Base-by-base conservation (phyloP, 2,329 filamentous ascomycete species). In the Ascochyta koolunga region DNA sequence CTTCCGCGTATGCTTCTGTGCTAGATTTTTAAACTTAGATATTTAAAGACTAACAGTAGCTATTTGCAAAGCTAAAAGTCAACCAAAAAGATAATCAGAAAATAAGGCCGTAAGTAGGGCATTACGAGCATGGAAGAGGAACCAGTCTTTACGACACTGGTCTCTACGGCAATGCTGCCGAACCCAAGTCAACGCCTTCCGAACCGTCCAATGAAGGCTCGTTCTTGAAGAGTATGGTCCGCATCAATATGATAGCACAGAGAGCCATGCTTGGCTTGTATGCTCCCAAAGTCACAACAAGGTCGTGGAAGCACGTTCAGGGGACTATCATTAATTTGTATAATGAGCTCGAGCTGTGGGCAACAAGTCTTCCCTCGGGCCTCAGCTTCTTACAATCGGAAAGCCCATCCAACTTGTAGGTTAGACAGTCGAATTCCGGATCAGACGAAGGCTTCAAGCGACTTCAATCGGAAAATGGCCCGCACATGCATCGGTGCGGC, bases 401-500 rank as follows among this genome's bases (percentile, higher is more conserved):
- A n/a, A n/a, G n/a, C n/a, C n/a, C n/a, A n/a, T n/a, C n/a, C 42
- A 33, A 24, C 24, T 27, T 78, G 74, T 41, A 58, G 69, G 15
- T 36, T 75, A 11, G 67, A 76, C n/a, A 9, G 55, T 3, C 67
- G 66, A 4, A 73, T 75, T 27, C 55, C 63, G 16, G 56, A 62
- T 9, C 71, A 75, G 47, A 72, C 66, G 2, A 51, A 62, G 27
- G 35, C 54, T 6, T 75, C 71, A 5, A 62, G 56, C 13, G 53
- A 55, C 1, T 69, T 76, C 50, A 70, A 77, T 36, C 45, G 53
- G 9, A 60, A 63, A 6, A 66, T 57, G 8, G 75, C 75, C 3
- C 47, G 59, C 19, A 56, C 62, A 5, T 77, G 75, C 54, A 58
- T 77, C 15, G 49, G 69, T 19, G 68, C 75, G 24, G 76, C 76